A percentile compares a stretch with the other conserved stretches of the same genome.
phyloP scores from a whole-genome alignment of 2,329 filamentous ascomycete genomes.

The Penicillium sp. region DNA sequence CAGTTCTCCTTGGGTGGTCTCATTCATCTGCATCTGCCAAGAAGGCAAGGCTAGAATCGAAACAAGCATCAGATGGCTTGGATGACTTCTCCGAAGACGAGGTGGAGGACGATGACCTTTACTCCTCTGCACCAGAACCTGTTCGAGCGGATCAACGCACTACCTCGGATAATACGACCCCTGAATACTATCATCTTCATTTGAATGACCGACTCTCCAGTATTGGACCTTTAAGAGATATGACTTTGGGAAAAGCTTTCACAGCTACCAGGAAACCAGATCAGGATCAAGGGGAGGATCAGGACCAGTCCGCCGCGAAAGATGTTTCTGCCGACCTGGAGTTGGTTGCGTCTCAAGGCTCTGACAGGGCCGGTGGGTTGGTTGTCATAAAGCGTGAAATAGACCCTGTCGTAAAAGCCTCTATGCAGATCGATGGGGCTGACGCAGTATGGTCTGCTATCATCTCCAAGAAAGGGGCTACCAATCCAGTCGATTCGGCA shows the following conservation, averaged over 20 bases:
- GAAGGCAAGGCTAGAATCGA: slow-evolving; percentile 62
- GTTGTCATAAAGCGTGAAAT: slow-evolving; percentile 79
- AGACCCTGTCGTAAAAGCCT: slow-evolving; percentile 71
- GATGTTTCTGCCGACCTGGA: slow-evolving; percentile 49
- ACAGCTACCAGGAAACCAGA: slow-evolving; percentile 52
- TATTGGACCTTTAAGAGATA: slow-evolving; percentile 76
- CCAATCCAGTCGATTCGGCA: slow-evolving; percentile 52
- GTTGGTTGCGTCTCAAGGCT: slow-evolving; percentile 58
- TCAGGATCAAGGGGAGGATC: slow-evolving; percentile 40
- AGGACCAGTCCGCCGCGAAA: slow-evolving; percentile 34
- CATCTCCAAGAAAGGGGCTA: slow-evolving; percentile 51
- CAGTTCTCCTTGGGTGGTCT: slow-evolving; percentile 78
- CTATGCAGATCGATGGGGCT: slow-evolving; percentile 73
- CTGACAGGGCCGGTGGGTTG: slow-evolving; percentile 66
- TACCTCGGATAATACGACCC: slow-evolving; percentile 24
- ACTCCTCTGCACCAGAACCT: slow-evolving; percentile 40
- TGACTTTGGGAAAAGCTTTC: slow-evolving; percentile 68
- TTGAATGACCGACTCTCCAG: slow-evolving; percentile 77
- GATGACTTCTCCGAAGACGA: slow-evolving; percentile 63
- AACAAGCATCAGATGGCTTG: slow-evolving; percentile 55
- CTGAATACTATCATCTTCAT: slow-evolving; percentile 70
- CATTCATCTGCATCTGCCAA: slow-evolving; percentile 65
- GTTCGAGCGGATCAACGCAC: slow-evolving; percentile 19
- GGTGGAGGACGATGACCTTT: slow-evolving; percentile 62
- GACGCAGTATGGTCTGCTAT: slow-evolving; percentile 81